Base-by-base conservation (phyloP, 2,329 filamentous ascomycete genomes). In the Microcyclospora pomicola region DNA sequence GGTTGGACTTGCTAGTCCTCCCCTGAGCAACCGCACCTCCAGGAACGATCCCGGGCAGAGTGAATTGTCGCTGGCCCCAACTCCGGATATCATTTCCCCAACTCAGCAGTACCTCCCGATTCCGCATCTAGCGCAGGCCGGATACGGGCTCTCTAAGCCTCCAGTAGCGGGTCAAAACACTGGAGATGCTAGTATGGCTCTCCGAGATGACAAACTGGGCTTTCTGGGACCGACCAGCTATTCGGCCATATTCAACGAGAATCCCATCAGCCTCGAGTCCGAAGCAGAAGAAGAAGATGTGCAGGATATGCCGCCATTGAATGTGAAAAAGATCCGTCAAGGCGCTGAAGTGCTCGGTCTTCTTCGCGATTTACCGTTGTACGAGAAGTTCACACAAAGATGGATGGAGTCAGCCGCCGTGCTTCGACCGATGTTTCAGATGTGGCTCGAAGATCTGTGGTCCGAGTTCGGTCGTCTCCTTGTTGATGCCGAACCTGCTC, bases 391-490 rank as follows among this genome's bases (percentile, higher is more conserved):
- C 40, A 51, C 48, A 1, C 44, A 51, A 30, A 43, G 53, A 35
- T 56, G 47, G 48, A 54, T 53, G 28, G 59, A 52, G 50, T 59
- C 51, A 34, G 52, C 45, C 43, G 56, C 44, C 38, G 49, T 45
- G 48, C 34, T 53, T 54, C 39, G 49, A 52, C 38, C 62, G 38
- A 40, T 52, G 9, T 55, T 53, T 30, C 42, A 39, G 7, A 49
- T 54, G 12, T 58, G 54, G 54, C 45, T 55, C 15, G 52, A 57
- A n/a, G 55, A 55, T 15, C 41, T 58, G 48, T 60, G 48, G 63
- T 39, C 47, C n/a, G 50, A 54, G 13, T 58, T 51, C 29, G 53
- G 52, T 7, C 40, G 44, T 10, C 27, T 57, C 2, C 44, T 58
- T 5, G 36, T 45, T 6, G 47, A 52, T 31, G 47, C 50, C n/a